Percentiles rank a stretch among this genome's conserved stretches.
These are phyloP conservation scores for Nematodospora anomalae DNA, from an alignment of 1,139 yeast genomes.

Conservation along the genomic window DNA sequence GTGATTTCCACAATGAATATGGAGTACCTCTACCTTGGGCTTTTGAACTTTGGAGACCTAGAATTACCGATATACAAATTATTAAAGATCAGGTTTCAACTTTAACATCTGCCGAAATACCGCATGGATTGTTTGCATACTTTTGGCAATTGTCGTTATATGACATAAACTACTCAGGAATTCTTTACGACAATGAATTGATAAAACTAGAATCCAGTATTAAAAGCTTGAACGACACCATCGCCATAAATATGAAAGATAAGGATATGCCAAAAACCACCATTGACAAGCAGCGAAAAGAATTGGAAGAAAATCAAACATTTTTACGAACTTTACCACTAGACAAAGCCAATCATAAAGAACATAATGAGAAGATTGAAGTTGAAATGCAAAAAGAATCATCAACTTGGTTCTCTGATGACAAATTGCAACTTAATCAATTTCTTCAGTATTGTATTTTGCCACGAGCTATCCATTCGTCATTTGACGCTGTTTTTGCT, in stretches of 20 bases:
- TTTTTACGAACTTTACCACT: constrained; percentile 26
- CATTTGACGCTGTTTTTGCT: constrained; percentile 78
- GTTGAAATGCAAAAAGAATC: constrained; percentile 19
- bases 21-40: constrained; percentile 67
- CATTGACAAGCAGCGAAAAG: constrained; percentile 29
- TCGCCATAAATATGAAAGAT: constrained; percentile 29
- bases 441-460: constrained; percentile 67
- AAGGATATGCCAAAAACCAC: constrained; percentile 28
- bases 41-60: constrained; percentile 75
- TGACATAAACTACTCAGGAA: constrained; percentile 61
- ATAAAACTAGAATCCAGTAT: constrained; percentile 36
- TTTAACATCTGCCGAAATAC: constrained; percentile 21
- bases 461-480: constrained; percentile 78
- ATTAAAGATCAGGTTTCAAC: not conserved
- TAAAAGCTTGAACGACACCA: constrained; percentile 32
- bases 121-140: constrained; percentile 43
- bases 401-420: constrained; percentile 25
- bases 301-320: constrained; percentile 28
- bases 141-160: constrained; percentile 81
- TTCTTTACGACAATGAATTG: constrained; percentile 52
- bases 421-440: constrained; percentile 14
- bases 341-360: constrained; percentile 32
- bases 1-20: constrained; percentile 47
- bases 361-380: constrained; percentile 19
- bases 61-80: constrained; percentile 13